A percentile compares a stretch with the other conserved stretches of the same genome.
Evolutionary conservation across 78 protist genomes (phyloP).

Genomic region (Polysphondylium violaceum): DNA sequence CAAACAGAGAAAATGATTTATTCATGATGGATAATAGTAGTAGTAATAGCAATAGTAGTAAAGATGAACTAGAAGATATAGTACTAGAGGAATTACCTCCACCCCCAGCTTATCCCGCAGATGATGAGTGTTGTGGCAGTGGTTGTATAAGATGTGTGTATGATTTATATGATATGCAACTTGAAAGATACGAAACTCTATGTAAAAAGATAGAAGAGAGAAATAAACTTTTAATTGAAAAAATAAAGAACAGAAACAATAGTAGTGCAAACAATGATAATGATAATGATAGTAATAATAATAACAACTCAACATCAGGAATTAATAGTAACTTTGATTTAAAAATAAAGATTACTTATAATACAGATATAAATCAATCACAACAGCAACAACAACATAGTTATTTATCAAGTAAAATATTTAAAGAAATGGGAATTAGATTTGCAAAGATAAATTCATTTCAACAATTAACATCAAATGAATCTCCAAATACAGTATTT

Average conservation of each 20-base stretch:
- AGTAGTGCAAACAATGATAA: neutral
- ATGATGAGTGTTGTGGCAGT: constrained; percentile 75
- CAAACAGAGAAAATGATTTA: too few species aligned
- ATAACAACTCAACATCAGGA: neutral
- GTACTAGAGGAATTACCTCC: constrained; percentile 37
- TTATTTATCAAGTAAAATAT: neutral
- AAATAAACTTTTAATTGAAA: neutral
- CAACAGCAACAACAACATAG: neutral
- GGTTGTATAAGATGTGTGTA: constrained; percentile 70
- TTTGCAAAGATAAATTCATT: constrained; percentile 8
- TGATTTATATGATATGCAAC: constrained; percentile 40
- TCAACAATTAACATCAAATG: constrained; percentile 1
- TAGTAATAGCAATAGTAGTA: too few species aligned
- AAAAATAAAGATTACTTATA: neutral
- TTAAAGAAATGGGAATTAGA: neutral
- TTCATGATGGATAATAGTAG: too few species aligned
- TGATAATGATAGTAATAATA: neutral
- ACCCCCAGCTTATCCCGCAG: constrained; percentile 26
- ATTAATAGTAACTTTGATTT: too few species aligned
- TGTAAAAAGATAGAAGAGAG: constrained; percentile 4
- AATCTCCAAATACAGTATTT: constrained; percentile 33
- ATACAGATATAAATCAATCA: neutral
- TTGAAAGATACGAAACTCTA: constrained; percentile 20
- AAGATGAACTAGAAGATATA: neutral
- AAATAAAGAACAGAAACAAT: constrained; percentile 1